A percentile compares a stretch with the other conserved stretches of the same genome.
Conservation (phyloP, 2,329 filamentous ascomycete genomes). For the Cadophora sp. region DNA sequence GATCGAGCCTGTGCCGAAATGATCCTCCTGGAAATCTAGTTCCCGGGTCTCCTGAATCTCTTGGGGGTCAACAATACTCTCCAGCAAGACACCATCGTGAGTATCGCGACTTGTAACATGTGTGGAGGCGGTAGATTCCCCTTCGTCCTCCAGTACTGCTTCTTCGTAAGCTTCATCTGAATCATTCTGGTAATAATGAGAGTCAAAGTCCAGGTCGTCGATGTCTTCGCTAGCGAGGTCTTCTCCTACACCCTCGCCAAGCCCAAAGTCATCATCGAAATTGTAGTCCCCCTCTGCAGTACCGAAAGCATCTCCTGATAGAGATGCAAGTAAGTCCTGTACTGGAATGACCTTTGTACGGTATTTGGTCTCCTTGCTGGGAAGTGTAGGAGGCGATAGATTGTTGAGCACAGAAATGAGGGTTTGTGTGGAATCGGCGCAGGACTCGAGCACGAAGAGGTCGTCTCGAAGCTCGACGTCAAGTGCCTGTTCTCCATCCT, state of each 20-base stretch:
- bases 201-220: conserved; percentile 49
- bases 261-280: conserved; percentile 67
- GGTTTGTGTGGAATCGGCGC: conserved; percentile 96
- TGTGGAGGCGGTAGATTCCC: conserved; percentile 37
- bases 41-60: conserved; percentile 56
- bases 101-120: conserved; percentile 49
- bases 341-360: conserved; percentile 86
- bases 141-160: conserved; percentile 48
- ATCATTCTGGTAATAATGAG: conserved; percentile 56
- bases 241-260: conserved; percentile 55
- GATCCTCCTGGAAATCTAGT: conserved; percentile 77
- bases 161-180: conserved; percentile 39
- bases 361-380: conserved; percentile 84
- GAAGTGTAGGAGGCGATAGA: conserved; percentile 81
- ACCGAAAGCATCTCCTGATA: conserved; percentile 84
- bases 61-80: conserved; percentile 49
- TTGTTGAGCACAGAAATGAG: conserved; percentile 81
- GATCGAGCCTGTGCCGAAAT: conserved; percentile 70
- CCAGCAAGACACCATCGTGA: conserved; percentile 54
- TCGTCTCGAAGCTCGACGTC: conserved; percentile 86
- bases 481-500: conserved; percentile 68
- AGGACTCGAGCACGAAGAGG: conserved; percentile 89
- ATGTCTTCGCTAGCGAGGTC: conserved; percentile 51
- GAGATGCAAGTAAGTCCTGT: conserved; percentile 86
- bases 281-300: conserved; percentile 67